Percentiles rank a stretch among this genome's conserved stretches.
Evolutionary conservation across 2,329 filamentous ascomycete genomes (phyloP).

Genomic region (Kalmusia sp.): DNA sequence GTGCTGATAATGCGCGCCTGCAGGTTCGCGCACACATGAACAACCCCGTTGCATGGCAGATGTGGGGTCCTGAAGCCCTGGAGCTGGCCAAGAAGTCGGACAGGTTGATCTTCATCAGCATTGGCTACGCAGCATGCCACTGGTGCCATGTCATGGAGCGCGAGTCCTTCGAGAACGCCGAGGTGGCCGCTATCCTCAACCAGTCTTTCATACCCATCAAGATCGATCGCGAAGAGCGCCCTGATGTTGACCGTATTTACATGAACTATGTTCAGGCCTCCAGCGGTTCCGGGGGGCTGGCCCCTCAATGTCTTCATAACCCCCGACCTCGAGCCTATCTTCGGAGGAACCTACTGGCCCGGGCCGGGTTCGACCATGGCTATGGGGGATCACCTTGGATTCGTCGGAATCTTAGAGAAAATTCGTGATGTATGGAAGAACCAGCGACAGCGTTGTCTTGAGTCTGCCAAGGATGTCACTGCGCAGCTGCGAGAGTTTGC

Average conservation of each 20-base stretch:
- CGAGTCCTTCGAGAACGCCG: slow-evolving; percentile 85
- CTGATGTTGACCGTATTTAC: slow-evolving; percentile 93
- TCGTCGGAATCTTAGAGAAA: slow-evolving; percentile 83
- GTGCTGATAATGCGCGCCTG: slow-evolving; percentile 12
- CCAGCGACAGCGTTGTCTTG: slow-evolving; percentile 81
- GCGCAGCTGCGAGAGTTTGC: slow-evolving; percentile 84
- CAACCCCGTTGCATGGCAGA: slow-evolving; percentile 91
- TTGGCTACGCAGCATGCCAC: slow-evolving; percentile 95
- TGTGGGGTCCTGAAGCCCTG: slow-evolving; percentile 80
- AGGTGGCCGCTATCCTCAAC: slow-evolving; percentile 84
- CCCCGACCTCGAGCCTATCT: slow-evolving; percentile 89
- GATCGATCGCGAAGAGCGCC: slow-evolving; percentile 90
- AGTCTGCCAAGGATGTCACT: slow-evolving; percentile 83
- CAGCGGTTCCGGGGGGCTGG: slow-evolving; percentile 88
- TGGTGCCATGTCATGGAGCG: slow-evolving; percentile 90
- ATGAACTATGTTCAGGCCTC: slow-evolving; percentile 98
- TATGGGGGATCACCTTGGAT: slow-evolving; percentile 69
- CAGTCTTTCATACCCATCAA: slow-evolving; percentile 88
- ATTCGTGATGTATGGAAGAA: slow-evolving; percentile 77
- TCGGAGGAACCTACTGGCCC: slow-evolving; percentile 96
- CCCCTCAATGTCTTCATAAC: slow-evolving; percentile 97
- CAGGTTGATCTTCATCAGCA: slow-evolving; percentile 89
- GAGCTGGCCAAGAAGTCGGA: slow-evolving; percentile 80
- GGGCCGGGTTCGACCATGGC: slow-evolving; percentile 69
- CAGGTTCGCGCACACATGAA: slow-evolving; percentile 75